Evolutionary conservation across 192 early-diverging fungal genomes (phyloP).

Genomic region (Coemansia sp.): DNA sequence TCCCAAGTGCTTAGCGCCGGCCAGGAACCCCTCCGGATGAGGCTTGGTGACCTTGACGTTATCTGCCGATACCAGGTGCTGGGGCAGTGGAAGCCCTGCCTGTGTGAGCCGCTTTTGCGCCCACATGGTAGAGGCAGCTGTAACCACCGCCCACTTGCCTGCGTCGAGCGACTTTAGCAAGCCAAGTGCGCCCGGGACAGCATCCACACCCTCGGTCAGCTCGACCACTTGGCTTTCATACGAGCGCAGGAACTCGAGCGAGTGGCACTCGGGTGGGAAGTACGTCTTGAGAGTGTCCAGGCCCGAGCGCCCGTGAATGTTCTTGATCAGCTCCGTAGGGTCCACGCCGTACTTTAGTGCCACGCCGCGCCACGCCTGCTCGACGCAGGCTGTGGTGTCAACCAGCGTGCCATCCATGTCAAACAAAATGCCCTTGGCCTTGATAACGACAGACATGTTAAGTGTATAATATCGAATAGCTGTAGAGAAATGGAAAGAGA

Average conservation of each 20-base stretch:
- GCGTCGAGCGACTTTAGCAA: conserved; percentile 4
- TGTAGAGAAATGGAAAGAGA: not conserved
- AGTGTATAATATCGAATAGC: not conserved
- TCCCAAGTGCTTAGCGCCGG: conserved; percentile 18
- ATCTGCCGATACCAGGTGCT: conserved; percentile 18
- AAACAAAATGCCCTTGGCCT: conserved; percentile 35
- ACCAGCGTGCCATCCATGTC: conserved; percentile 51
- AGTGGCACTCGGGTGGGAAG: conserved; percentile 26
- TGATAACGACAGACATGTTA: conserved; percentile 7
- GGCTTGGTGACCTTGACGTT: conserved; percentile 27
- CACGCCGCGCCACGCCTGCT: conserved; percentile 26
- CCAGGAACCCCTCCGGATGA: conserved; percentile 22
- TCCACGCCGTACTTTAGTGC: conserved; percentile 22
- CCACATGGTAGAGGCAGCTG: conserved; percentile 22
- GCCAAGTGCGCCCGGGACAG: conserved; percentile 29
- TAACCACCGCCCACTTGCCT: conserved; percentile 39
- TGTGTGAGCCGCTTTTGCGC: conserved; percentile 23
- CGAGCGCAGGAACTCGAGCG: conserved; percentile 9
- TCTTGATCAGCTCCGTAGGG: conserved; percentile 3
- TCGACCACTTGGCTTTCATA: conserved; percentile 17
- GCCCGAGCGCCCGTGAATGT: conserved; percentile 33
- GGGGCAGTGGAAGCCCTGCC: conserved; percentile 19
- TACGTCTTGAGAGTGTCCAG: conserved; percentile 23
- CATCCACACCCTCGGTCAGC: conserved; percentile 19
- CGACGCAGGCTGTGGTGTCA: conserved; percentile 36